These are phyloP conservation scores for Paramarasmius palmivorus DNA, from an alignment of 1,284 basidiomycete species.

Conservation along the genomic window DNA sequence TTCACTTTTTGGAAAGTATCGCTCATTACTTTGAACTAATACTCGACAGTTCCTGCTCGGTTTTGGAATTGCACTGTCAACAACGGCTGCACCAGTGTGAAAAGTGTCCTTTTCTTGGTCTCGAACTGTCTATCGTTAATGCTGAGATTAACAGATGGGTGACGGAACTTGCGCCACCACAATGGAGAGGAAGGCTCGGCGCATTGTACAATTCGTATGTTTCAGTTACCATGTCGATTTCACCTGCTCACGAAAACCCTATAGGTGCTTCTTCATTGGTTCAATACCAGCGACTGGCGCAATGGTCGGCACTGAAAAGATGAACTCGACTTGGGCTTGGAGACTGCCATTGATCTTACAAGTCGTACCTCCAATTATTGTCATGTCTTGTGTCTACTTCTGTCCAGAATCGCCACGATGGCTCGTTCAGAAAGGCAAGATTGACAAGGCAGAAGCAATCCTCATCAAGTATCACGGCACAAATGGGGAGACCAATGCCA, in stretches of 20 bases:
- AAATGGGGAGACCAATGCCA: conserved; percentile 25
- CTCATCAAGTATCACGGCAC: conserved; percentile 26
- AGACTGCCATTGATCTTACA: conserved; percentile 27
- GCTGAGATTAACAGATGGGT: conserved; percentile 17
- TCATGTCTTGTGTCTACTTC: conserved; percentile 26
- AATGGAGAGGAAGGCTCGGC: conserved; percentile 29
- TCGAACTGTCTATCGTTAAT: too few species aligned
- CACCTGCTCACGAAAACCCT: background rate
- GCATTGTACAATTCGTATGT: conserved; percentile 27
- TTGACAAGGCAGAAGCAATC: conserved; percentile 24
- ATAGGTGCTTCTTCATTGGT: conserved; percentile 29
- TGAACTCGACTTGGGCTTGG: conserved; percentile 29
- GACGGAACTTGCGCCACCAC: conserved; percentile 28
- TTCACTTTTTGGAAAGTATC: background rate
- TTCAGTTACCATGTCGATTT: background rate
- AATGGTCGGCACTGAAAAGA: conserved; percentile 26
- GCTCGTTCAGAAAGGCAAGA: conserved; percentile 21
- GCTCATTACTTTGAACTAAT: background rate
- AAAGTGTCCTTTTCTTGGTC: too few species aligned
- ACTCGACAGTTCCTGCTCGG: conserved; percentile 26
- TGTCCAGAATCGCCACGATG: conserved; percentile 26
- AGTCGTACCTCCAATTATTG: conserved; percentile 23
- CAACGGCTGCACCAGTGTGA: conserved; percentile 27
- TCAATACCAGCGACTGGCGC: conserved; percentile 29
- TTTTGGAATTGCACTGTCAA: conserved; percentile 31